phyloP scores from a whole-genome alignment of 257 asterid species.

The Ligustrum vulgare region DNA sequence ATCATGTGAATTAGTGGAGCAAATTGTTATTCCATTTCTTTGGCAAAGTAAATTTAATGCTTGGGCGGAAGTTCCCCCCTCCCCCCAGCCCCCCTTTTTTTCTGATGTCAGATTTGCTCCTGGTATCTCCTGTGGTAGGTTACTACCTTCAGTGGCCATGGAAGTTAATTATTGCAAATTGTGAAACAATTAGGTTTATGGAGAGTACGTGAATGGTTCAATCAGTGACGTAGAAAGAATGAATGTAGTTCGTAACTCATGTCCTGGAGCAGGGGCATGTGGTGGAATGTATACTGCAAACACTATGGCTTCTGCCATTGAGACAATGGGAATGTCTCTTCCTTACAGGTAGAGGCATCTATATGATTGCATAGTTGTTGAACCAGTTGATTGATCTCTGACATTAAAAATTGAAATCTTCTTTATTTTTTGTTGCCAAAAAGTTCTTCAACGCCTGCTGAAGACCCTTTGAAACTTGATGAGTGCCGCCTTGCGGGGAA shows the following conservation, averaged over 20 bases:
- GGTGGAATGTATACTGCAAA: conserved; percentile 99
- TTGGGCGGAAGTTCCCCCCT: too few species aligned
- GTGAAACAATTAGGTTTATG: conserved; percentile 63
- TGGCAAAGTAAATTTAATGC: neutral
- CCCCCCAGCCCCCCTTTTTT: too few species aligned
- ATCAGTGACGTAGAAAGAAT: conserved; percentile 75
- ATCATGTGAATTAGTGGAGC: neutral
- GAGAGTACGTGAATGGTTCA: conserved; percentile 91
- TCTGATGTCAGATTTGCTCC: neutral
- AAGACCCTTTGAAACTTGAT: conserved; percentile 88
- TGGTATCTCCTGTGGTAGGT: neutral
- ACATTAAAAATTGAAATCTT: conserved; percentile 9
- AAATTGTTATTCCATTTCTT: neutral
- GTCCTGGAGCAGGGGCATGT: conserved; percentile 99
- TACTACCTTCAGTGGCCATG: conserved; percentile 1
- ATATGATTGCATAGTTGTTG: conserved; percentile 1
- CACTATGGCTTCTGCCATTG: conserved; percentile 98
- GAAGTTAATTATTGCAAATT: conserved; percentile 10
- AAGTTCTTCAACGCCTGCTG: conserved; percentile 99
- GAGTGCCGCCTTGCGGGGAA: conserved; percentile 97
- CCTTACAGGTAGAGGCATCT: conserved; percentile 87
- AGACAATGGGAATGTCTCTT: conserved; percentile 94
- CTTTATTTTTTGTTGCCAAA: conserved; percentile 10
- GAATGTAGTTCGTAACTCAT: conserved; percentile 87
- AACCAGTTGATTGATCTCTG: conserved; percentile 1